Evolutionary conservation across 2,329 filamentous ascomycete species (phyloP).

Genomic region (Pestalotiopsis sp.): DNA sequence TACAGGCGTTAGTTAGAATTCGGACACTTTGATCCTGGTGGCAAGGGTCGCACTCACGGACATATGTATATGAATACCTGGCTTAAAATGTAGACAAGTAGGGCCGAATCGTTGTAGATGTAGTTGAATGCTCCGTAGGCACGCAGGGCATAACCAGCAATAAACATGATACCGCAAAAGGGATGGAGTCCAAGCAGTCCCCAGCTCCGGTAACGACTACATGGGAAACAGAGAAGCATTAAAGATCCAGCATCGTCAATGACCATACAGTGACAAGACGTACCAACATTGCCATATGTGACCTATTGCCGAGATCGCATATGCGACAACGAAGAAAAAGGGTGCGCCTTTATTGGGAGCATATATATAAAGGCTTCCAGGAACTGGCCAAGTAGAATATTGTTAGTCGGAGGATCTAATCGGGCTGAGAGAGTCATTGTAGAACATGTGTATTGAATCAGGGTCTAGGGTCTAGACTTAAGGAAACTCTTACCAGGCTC

Average conservation of each 20-base stretch:
- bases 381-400: not conserved
- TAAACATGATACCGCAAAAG: slow-evolving; percentile 49
- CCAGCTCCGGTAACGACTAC: slow-evolving; percentile 52
- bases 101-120: slow-evolving; percentile 29
- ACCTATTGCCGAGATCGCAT: slow-evolving; percentile 41
- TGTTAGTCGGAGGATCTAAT: not conserved
- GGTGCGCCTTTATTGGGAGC: slow-evolving; percentile 55
- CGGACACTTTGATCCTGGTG: not conserved
- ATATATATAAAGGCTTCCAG: slow-evolving; percentile 43
- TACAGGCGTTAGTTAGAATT: not conserved
- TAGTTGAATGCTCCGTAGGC: slow-evolving; percentile 52
- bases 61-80: slow-evolving; percentile 2
- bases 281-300: slow-evolving; percentile 54
- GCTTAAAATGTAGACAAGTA: not conserved
- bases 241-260: not conserved
- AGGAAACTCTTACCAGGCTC: not conserved
- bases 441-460: not conserved
- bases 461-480: not conserved
- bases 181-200: slow-evolving; percentile 51
- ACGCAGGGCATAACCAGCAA: slow-evolving; percentile 53
- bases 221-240: not conserved
- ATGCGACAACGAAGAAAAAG: slow-evolving; percentile 51
- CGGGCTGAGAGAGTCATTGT: too few relatives aligned
- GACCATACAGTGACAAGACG: slow-evolving; percentile 13
- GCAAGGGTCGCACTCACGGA: not conserved